Evolutionary conservation across 805 yeast species (phyloP), one percentile per base, ranked within the genome.

Genomic region (Metschnikowia anglica): DNA sequence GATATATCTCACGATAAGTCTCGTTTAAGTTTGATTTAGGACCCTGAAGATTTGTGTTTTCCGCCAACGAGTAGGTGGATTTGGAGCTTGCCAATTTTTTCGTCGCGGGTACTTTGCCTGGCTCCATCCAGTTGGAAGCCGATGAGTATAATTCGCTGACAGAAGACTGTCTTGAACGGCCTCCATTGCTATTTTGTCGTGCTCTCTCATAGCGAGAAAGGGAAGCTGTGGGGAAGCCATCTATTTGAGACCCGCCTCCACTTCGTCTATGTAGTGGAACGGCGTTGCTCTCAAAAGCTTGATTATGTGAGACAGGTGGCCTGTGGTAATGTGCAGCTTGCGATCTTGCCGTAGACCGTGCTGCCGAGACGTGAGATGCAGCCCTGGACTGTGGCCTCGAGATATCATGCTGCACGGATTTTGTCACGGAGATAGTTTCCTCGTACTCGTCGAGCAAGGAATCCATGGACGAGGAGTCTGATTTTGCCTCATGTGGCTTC

Each of bases 41-140:
- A 24, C 11, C 26, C 17, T 10, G 25, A 6, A 21, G 19, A 26
- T 10, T 19, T 39, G 16, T 38, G 37, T 10, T 46, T 23, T 46
- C 44, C 19, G 48, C 49, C 37, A 52, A 32, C 1, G 53, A 48
- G 31, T 47, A 47, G 12, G 44, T 41, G 20, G 54, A 50, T 33
- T 36, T 44, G n/a, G 54, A 51, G 35, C 52, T 47, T 16, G 34
- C 20, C 18, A 52, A 26, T 20, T 31, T 31, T n/a, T 29, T 39
- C 3, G 24, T 31, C 2, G 31, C 10, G 28, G 32, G 27, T 15
- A 30, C 36, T 19, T 40, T 30, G 18, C 65, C 39, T 3, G 79
- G 74, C 41, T 76, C 80, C 80, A 76, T 75, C 81, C 81, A 77
- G 42, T 68, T 72, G 15, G 72, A 65, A 32, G 73, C 78, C 11